These are phyloP conservation scores for Penicillium maclennaniae DNA, from an alignment of 495 filamentous ascomycete species.

Conservation along the genomic window DNA sequence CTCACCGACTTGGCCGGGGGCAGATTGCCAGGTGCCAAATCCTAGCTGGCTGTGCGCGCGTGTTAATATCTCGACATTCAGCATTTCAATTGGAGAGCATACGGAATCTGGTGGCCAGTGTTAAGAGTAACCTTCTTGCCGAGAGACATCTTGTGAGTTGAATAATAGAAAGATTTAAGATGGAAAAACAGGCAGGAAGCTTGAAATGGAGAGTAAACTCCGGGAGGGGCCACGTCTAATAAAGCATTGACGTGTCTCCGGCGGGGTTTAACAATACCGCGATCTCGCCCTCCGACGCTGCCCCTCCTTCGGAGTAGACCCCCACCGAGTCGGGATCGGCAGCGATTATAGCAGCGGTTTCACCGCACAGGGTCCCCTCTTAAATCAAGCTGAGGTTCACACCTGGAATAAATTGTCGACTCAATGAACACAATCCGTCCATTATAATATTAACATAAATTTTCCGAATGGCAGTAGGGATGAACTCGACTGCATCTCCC, in stretches of 20 bases:
- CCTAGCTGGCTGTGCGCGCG: conserved; percentile 37
- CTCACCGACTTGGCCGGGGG: conserved; percentile 49
- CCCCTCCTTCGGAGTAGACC: conserved; percentile 20
- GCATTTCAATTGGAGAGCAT: conserved; percentile 14
- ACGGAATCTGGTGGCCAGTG: conserved; percentile 44
- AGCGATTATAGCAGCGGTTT: neutral
- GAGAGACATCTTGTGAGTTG: conserved; percentile 40
- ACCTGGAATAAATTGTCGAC: too few relatives aligned
- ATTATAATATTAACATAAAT: too few relatives aligned
- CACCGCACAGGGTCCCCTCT: too few relatives aligned
- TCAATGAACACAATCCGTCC: too few relatives aligned
- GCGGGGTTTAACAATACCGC: conserved; percentile 5
- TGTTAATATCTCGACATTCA: conserved; percentile 1
- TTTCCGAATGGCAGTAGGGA: too few relatives aligned
- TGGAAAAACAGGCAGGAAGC: neutral
- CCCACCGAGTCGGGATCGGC: conserved; percentile 19
- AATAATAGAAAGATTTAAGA: neutral
- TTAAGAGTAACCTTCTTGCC: conserved; percentile 44
- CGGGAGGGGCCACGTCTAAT: neutral
- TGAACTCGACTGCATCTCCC: neutral
- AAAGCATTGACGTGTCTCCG: conserved; percentile 7
- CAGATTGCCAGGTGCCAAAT: conserved; percentile 55
- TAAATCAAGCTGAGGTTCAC: too few relatives aligned
- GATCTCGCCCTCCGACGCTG: conserved; percentile 9
- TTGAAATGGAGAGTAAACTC: conserved; percentile 3